Conservation (phyloP, 2,329 filamentous ascomycete genomes). For the Lojkania enalia region DNA sequence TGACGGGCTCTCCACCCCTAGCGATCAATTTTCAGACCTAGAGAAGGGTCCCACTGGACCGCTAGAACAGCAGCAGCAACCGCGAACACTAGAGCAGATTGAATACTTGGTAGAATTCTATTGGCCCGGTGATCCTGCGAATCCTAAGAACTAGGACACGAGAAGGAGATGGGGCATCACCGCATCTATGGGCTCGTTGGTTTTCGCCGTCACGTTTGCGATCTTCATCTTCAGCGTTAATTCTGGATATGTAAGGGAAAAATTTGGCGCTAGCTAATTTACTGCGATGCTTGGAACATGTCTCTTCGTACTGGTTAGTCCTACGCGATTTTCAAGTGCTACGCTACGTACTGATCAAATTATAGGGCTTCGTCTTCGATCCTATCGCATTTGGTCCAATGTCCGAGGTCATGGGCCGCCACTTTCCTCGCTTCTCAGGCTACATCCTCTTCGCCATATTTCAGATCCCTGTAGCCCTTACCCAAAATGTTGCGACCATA, state of each 20-base stretch:
- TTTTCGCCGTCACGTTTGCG: slow-evolving; percentile 50
- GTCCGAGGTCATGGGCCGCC: slow-evolving; percentile 55
- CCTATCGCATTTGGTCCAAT: slow-evolving; percentile 52
- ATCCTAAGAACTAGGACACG: slow-evolving; percentile 70
- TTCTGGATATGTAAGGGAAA: slow-evolving; percentile 55
- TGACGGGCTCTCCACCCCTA: too few relatives aligned
- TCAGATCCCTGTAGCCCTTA: slow-evolving; percentile 44
- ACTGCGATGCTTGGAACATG: slow-evolving; percentile 55
- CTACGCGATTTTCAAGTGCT: not conserved
- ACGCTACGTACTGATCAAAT: not conserved
- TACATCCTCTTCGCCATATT: slow-evolving; percentile 46
- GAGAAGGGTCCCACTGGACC: too few relatives aligned
- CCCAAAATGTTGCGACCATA: slow-evolving; percentile 55
- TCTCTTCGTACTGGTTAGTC: slow-evolving; percentile 48
- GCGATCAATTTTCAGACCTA: too few relatives aligned
- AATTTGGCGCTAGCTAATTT: slow-evolving; percentile 52
- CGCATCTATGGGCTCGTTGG: slow-evolving; percentile 59
- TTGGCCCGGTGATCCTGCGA: slow-evolving; percentile 69
- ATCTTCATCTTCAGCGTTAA: slow-evolving; percentile 64
- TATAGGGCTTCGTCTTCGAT: slow-evolving; percentile 55
- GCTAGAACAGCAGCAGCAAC: too few relatives aligned
- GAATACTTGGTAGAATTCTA: slow-evolving; percentile 69
- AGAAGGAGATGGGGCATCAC: slow-evolving; percentile 71
- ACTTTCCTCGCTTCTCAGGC: slow-evolving; percentile 35
- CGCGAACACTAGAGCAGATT: too few relatives aligned